phyloP scores from a whole-genome alignment of 352 stramenopile species.

The Globisporangium sylvaticum region DNA sequence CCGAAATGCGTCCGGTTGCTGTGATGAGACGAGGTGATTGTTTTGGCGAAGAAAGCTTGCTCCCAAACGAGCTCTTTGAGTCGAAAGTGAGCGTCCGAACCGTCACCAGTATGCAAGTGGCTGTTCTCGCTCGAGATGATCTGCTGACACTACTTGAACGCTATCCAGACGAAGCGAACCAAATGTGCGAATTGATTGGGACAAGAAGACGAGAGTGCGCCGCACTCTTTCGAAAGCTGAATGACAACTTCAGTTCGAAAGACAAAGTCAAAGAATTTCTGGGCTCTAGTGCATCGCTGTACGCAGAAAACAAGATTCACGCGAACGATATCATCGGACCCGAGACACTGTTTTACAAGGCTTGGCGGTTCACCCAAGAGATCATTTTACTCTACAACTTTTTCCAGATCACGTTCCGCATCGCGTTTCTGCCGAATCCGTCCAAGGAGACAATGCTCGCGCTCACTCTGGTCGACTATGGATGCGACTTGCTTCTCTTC shows the following conservation, averaged over 20 bases:
- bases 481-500: conserved; percentile 30
- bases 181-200: conserved; percentile 19
- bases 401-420: conserved; percentile 41
- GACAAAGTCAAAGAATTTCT: conserved; percentile 43
- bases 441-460: conserved; percentile 19
- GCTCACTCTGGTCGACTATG: conserved; percentile 40
- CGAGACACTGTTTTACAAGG: conserved; percentile 11
- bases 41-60: conserved; percentile 61
- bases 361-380: conserved; percentile 10
- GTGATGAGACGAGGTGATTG: conserved; percentile 50
- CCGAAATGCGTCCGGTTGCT: conserved; percentile 25
- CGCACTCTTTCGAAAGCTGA: conserved; percentile 22
- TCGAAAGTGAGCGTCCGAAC: conserved; percentile 40
- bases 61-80: conserved; percentile 33
- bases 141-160: conserved; percentile 32
- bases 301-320: conserved; percentile 35
- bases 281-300: conserved; percentile 40
- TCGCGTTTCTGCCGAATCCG: conserved; percentile 39
- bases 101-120: conserved; percentile 46
- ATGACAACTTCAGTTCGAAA: conserved; percentile 42
- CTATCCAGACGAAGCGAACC: conserved; percentile 34
- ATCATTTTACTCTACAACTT: conserved; percentile 55
- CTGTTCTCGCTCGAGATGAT: conserved; percentile 37
- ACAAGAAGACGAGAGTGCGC: conserved; percentile 17
- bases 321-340: conserved; percentile 22